Evolutionary conservation across 805 yeast genomes (phyloP).

Genomic region (Dipodascus albidus): DNA sequence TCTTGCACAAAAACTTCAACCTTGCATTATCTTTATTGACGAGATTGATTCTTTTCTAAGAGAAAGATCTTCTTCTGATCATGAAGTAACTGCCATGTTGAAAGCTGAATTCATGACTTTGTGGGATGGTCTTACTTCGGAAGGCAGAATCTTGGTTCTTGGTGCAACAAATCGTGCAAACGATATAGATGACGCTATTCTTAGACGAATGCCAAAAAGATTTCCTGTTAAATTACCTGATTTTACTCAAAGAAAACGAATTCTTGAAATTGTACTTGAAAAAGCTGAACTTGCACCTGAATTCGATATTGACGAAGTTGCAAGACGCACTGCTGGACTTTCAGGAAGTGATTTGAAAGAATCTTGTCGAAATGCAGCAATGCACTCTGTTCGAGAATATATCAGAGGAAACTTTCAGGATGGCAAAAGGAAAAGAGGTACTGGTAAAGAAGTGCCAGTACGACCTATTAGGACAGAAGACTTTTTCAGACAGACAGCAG

Average conservation of each 20-base stretch:
- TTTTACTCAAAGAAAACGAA: conserved; percentile 52
- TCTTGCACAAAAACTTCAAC: conserved; percentile 78
- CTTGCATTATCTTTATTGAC: conserved; percentile 90
- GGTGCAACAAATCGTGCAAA: conserved; percentile 92
- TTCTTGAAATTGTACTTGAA: conserved; percentile 54
- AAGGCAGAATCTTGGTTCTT: conserved; percentile 73
- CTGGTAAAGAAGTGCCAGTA: conserved; percentile 32
- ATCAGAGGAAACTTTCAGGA: conserved; percentile 47
- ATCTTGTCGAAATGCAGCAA: conserved; percentile 85
- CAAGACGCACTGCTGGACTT: conserved; percentile 53
- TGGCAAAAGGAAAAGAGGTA: conserved; percentile 22
- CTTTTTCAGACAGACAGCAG: conserved; percentile 37
- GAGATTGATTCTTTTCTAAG: conserved; percentile 92
- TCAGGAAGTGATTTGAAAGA: conserved; percentile 92
- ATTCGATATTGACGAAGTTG: conserved; percentile 53
- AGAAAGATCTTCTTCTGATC: conserved; percentile 74
- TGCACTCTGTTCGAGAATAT: conserved; percentile 78
- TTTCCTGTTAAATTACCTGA: conserved; percentile 71
- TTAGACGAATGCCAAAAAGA: conserved; percentile 86
- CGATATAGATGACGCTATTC: conserved; percentile 86
- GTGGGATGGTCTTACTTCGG: conserved; percentile 84
- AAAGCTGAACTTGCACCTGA: conserved; percentile 50
- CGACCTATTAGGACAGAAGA: conserved; percentile 58
- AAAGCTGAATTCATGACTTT: conserved; percentile 96
- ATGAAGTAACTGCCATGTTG: conserved; percentile 88